phyloP scores from a whole-genome alignment of 768 basidiomycete species.

The Agaricus blazei region DNA sequence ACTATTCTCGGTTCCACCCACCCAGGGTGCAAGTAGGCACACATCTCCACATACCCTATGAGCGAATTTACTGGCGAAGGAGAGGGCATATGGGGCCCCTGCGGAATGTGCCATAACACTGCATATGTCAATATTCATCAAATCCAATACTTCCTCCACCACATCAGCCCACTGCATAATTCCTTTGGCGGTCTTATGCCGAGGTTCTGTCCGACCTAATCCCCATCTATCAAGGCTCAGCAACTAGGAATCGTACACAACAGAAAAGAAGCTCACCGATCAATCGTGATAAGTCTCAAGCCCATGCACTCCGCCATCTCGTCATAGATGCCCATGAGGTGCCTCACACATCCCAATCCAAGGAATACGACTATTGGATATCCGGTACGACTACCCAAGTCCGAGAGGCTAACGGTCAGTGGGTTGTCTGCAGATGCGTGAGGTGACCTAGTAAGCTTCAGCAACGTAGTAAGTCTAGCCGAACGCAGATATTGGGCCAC shows the following conservation, averaged over 20 bases:
- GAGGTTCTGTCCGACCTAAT: constrained; percentile 77
- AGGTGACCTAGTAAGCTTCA: constrained; percentile 74
- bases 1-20: constrained; percentile 87
- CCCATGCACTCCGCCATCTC: constrained; percentile 90
- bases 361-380: constrained; percentile 89
- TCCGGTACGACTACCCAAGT: constrained; percentile 82
- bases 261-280: constrained; percentile 52
- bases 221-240: constrained; percentile 67
- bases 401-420: constrained; percentile 86
- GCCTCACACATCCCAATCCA: constrained; percentile 90
- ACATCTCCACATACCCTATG: constrained; percentile 79
- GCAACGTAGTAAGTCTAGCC: constrained; percentile 73
- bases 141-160: constrained; percentile 86
- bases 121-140: constrained; percentile 70
- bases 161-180: constrained; percentile 88
- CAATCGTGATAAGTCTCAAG: constrained; percentile 88
- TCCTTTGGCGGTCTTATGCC: constrained; percentile 64
- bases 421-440: constrained; percentile 73
- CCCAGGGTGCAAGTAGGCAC: constrained; percentile 93
- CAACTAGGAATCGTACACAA: constrained; percentile 10
- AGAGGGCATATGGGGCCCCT: constrained; percentile 90
- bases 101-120: constrained; percentile 95
- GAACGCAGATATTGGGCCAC: constrained; percentile 89
- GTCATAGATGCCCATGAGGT: constrained; percentile 93
- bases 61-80: constrained; percentile 72